A percentile compares a stretch with the other conserved stretches of the same genome.
Conservation (phyloP, 1,139 yeast species). For the Meyerozyma athensensis region DNA sequence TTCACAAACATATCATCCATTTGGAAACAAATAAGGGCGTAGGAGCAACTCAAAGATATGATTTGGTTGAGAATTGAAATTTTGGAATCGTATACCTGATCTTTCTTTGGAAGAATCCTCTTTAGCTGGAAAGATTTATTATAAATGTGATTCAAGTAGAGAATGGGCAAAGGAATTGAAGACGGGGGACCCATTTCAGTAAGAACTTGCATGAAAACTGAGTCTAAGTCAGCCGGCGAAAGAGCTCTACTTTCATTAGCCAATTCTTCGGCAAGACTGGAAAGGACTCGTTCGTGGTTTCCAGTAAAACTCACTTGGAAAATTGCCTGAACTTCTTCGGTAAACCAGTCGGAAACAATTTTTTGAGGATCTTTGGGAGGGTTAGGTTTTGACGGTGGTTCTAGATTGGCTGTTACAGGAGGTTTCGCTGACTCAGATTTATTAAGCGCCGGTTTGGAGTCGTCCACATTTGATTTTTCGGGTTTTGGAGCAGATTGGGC, state of each 20-base stretch:
- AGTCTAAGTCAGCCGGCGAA: slow-evolving; percentile 34
- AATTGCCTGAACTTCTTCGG: slow-evolving; percentile 28
- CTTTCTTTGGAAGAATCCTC: slow-evolving; percentile 39
- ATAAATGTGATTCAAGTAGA: slow-evolving; percentile 46
- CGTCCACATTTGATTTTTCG: slow-evolving; percentile 2
- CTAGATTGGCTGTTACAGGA: slow-evolving; percentile 4
- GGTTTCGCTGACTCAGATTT: not conserved
- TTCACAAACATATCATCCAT: slow-evolving; percentile 61
- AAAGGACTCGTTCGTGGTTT: slow-evolving; percentile 16
- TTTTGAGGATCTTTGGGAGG: slow-evolving; percentile 12
- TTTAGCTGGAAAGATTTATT: slow-evolving; percentile 30
- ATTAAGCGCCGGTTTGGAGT: not conserved
- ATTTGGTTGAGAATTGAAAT: slow-evolving; percentile 42
- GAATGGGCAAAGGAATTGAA: slow-evolving; percentile 30
- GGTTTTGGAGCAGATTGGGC: slow-evolving; percentile 4
- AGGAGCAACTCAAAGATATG: slow-evolving; percentile 54
- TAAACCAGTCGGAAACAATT: slow-evolving; percentile 27
- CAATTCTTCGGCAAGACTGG: slow-evolving; percentile 36
- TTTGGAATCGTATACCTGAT: slow-evolving; percentile 35
- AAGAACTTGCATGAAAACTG: slow-evolving; percentile 50
- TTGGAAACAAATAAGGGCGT: slow-evolving; percentile 67
- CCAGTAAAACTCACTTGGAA: slow-evolving; percentile 33
- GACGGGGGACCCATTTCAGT: slow-evolving; percentile 46
- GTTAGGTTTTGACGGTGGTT: slow-evolving; percentile 7
- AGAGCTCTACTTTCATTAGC: slow-evolving; percentile 22